A percentile compares a stretch with the other conserved stretches of the same genome.
Evolutionary conservation across 768 basidiomycete species (phyloP).

Genomic region (Pleurotus cornucopiae): DNA sequence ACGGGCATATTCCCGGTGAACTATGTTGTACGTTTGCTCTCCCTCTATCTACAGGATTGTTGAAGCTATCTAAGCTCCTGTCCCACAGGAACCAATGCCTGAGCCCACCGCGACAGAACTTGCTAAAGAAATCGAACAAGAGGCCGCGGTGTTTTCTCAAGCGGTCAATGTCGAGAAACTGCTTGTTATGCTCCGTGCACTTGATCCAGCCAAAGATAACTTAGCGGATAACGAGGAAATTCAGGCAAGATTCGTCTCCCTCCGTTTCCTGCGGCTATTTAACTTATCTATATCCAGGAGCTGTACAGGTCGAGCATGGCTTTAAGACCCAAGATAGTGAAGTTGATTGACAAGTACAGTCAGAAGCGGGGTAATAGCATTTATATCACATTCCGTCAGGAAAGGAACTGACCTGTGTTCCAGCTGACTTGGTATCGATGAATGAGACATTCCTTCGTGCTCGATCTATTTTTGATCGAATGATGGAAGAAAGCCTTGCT

Average conservation of each 20-base stretch:
- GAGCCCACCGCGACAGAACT: conserved; percentile 78
- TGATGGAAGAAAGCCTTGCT: conserved; percentile 89
- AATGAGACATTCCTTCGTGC: conserved; percentile 92
- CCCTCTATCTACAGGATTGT: neutral
- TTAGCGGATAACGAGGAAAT: conserved; percentile 91
- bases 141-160: conserved; percentile 84
- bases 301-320: conserved; percentile 88
- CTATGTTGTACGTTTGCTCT: conserved; percentile 68
- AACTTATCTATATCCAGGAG: conserved; percentile 45
- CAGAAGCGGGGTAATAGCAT: conserved; percentile 68
- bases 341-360: conserved; percentile 94
- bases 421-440: conserved; percentile 92
- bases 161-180: conserved; percentile 82
- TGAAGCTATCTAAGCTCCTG: neutral
- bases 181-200: conserved; percentile 63
- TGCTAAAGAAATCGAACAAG: conserved; percentile 79
- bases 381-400: conserved; percentile 12
- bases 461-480: conserved; percentile 82
- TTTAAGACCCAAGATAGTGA: conserved; percentile 90
- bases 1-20: conserved; percentile 97
- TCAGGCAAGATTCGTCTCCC: conserved; percentile 40
- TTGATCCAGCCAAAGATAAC: conserved; percentile 78
- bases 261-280: neutral
- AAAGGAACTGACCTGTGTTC: conserved; percentile 16
- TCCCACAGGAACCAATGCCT: conserved; percentile 69